Evolutionary conservation across 164 flowering plant species (phyloP).

Genomic region (Akebia trifoliata): DNA sequence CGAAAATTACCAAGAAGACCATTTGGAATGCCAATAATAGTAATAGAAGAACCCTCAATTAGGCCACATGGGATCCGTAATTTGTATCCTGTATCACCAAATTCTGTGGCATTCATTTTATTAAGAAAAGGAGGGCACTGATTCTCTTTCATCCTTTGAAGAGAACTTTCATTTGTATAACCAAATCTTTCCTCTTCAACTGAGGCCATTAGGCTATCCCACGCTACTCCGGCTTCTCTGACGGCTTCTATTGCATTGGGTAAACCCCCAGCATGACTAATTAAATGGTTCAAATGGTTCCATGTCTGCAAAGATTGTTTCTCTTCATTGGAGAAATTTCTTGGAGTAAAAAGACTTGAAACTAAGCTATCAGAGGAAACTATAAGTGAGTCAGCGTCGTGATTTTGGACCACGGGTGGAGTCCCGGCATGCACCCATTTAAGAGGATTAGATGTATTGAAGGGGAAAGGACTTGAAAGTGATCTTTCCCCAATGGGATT

Average conservation of each 20-base stretch:
- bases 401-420: constrained; percentile 43
- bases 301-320: constrained; percentile 59
- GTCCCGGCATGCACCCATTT: constrained; percentile 47
- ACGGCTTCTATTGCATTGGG: constrained; percentile 82
- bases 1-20: constrained; percentile 93
- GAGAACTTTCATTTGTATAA: constrained; percentile 36
- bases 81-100: constrained; percentile 46
- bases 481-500: constrained; percentile 44
- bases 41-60: constrained; percentile 90
- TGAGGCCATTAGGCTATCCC: constrained; percentile 69
- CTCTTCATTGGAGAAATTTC: constrained; percentile 64
- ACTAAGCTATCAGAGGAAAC: constrained; percentile 46
- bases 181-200: constrained; percentile 44
- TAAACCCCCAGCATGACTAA: constrained; percentile 48
- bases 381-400: constrained; percentile 39
- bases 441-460: constrained; percentile 57
- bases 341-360: constrained; percentile 42
- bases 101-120: constrained; percentile 55
- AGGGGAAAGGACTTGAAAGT: constrained; percentile 28
- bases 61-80: constrained; percentile 84
- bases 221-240: constrained; percentile 78
- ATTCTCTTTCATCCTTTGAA: constrained; percentile 41
- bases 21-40: constrained; percentile 83
- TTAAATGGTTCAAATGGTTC: constrained; percentile 55
- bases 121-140: constrained; percentile 72